These are phyloP conservation scores for Leishmania braziliensis DNA, from an alignment of 208 protist species.

Conservation along the genomic window DNA sequence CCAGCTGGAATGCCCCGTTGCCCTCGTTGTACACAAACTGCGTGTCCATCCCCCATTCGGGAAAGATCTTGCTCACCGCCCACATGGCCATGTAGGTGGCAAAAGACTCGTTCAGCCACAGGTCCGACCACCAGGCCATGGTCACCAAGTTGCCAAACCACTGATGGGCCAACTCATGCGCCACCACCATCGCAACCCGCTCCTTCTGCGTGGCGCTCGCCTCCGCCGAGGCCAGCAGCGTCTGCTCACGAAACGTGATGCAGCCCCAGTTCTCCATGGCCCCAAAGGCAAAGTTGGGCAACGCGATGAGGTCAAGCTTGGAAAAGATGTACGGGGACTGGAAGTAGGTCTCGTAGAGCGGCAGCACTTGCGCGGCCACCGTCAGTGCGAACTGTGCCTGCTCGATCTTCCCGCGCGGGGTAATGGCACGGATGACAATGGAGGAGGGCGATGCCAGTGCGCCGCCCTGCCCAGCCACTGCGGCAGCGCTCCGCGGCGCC, in stretches of 20 bases:
- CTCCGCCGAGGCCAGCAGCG: constrained; percentile 62
- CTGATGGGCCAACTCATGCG: constrained; percentile 96
- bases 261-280: constrained; percentile 99
- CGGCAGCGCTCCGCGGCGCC: constrained; percentile 13
- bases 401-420: constrained; percentile 43
- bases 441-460: neutral
- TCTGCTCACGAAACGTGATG: constrained; percentile 94
- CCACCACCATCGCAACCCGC: constrained; percentile 82
- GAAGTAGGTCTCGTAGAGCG: constrained; percentile 88
- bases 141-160: constrained; percentile 99
- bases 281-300: constrained; percentile 94
- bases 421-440: constrained; percentile 56
- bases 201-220: constrained; percentile 50
- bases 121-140: constrained; percentile 97
- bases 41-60: constrained; percentile 77
- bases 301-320: constrained; percentile 96
- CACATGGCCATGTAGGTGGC: constrained; percentile 90
- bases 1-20: constrained; percentile 75
- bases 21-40: constrained; percentile 81
- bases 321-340: constrained; percentile 87
- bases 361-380: constrained; percentile 65
- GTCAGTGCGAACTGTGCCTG: constrained; percentile 80
- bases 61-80: constrained; percentile 74
- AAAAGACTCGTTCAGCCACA: constrained; percentile 99
- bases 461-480: constrained; percentile 15